phyloP scores from a whole-genome alignment of 2,329 filamentous ascomycete species.

The Alternaria sp. region DNA sequence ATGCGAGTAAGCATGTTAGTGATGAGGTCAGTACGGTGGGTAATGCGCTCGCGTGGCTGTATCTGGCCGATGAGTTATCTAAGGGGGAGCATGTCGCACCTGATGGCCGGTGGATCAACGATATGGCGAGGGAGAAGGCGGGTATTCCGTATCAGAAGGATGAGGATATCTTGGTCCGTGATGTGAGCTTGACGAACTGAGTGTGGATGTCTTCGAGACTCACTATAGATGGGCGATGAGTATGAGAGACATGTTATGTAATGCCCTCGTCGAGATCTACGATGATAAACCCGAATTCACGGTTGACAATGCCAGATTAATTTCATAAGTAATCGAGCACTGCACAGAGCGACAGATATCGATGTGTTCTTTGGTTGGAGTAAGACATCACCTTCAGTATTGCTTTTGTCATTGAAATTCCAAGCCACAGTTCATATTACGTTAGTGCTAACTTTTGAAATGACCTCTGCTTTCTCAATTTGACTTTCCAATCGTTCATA shows the following conservation, averaged over 20 bases:
- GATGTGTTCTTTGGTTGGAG: too few relatives aligned
- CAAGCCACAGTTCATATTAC: too few relatives aligned
- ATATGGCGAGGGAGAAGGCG: slow-evolving; percentile 72
- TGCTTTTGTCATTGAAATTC: not conserved
- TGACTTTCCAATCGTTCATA: not conserved
- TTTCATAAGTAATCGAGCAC: too few relatives aligned
- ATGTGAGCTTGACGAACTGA: slow-evolving; percentile 12
- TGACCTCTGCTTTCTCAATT: not conserved
- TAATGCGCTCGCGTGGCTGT: slow-evolving; percentile 78
- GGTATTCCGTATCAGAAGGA: slow-evolving; percentile 62
- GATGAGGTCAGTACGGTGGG: slow-evolving; percentile 85
- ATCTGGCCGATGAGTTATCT: slow-evolving; percentile 71
- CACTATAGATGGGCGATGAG: not conserved
- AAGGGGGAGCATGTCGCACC: slow-evolving; percentile 65
- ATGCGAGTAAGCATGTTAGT: slow-evolving; percentile 70
- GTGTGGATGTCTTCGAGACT: not conserved
- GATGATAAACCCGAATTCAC: not conserved
- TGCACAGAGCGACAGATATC: too few relatives aligned
- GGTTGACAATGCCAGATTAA: not conserved
- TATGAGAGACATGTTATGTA: not conserved
- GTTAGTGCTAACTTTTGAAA: not conserved
- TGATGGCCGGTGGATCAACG: slow-evolving; percentile 72
- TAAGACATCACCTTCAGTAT: too few relatives aligned
- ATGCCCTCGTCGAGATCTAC: not conserved
- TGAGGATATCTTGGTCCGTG: slow-evolving; percentile 65